phyloP scores from a whole-genome alignment of 805 yeast genomes.

The Saturnispora besseyi region DNA sequence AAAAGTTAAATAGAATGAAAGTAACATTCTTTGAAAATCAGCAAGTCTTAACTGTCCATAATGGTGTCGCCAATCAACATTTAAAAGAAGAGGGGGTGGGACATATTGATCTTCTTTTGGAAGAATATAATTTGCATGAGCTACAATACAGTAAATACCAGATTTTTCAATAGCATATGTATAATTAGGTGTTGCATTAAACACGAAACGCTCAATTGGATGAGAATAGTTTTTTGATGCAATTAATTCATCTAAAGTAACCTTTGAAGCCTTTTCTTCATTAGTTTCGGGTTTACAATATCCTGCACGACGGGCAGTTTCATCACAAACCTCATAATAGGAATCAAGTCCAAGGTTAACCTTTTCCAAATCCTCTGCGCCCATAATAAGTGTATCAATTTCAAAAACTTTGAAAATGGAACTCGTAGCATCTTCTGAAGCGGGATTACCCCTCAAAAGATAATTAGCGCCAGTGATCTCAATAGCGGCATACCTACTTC shows the following conservation, averaged over 20 bases:
- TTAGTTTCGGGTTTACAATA: too few relatives aligned
- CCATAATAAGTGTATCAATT: not conserved
- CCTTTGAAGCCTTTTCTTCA: too few relatives aligned
- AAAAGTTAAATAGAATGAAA: slow-evolving; percentile 16
- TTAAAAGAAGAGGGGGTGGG: not conserved
- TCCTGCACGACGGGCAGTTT: too few relatives aligned
- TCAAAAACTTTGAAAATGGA: not conserved
- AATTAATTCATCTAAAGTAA: slow-evolving; percentile 16
- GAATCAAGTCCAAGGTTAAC: too few relatives aligned
- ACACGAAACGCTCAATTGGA: slow-evolving; percentile 15
- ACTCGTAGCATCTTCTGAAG: not conserved
- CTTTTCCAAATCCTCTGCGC: too few relatives aligned
- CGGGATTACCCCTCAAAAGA: not conserved
- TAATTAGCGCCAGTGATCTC: not conserved
- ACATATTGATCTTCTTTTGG: not conserved
- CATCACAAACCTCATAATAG: too few relatives aligned
- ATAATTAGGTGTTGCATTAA: slow-evolving; percentile 9
- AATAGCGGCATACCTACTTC: not conserved
- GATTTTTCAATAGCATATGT: slow-evolving; percentile 16
- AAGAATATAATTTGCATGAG: slow-evolving; percentile 15
- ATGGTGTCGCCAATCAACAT: slow-evolving; percentile 26
- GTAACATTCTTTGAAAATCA: slow-evolving; percentile 22
- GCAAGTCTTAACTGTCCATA: slow-evolving; percentile 23
- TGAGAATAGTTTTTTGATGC: slow-evolving; percentile 10
- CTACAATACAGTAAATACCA: slow-evolving; percentile 23